phyloP scores from a whole-genome alignment of 2,329 filamentous ascomycete genomes.

The Didymella lethalis region DNA sequence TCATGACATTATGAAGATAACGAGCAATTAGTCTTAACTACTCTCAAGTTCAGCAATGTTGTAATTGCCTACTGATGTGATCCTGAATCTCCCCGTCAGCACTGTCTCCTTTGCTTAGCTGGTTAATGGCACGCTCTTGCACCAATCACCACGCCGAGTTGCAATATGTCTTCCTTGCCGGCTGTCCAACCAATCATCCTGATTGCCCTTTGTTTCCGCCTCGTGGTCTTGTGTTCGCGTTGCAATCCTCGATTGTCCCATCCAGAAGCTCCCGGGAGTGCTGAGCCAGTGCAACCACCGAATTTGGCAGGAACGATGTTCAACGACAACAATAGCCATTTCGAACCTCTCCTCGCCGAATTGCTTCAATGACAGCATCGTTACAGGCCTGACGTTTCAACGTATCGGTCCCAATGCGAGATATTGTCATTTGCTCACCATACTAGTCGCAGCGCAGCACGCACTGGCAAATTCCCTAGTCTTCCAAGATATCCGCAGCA shows the following conservation, averaged over 20 bases:
- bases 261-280: no score
- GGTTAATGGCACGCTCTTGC: not conserved
- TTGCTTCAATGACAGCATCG: no score
- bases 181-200: not conserved
- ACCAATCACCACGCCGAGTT: no score
- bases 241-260: no score
- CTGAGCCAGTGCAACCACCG: no score
- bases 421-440: not conserved
- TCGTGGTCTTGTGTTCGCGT: no score
- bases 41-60: slow-evolving; percentile 12
- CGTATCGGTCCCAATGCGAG: no score
- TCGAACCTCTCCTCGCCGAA: no score
- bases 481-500: not conserved
- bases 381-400: no score
- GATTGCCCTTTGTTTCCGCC: not conserved
- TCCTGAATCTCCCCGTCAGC: not conserved
- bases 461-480: not conserved
- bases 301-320: no score
- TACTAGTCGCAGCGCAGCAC: not conserved
- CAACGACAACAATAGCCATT: no score
- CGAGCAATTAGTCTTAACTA: slow-evolving; percentile 32
- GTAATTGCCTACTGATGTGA: not conserved
- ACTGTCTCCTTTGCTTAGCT: not conserved
- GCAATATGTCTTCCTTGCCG: not conserved
- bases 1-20: slow-evolving; percentile 40